A percentile compares a stretch with the other conserved stretches of the same genome.
Conservation (phyloP, 2,329 filamentous ascomycete genomes). For the Xylariaceae sp. region DNA sequence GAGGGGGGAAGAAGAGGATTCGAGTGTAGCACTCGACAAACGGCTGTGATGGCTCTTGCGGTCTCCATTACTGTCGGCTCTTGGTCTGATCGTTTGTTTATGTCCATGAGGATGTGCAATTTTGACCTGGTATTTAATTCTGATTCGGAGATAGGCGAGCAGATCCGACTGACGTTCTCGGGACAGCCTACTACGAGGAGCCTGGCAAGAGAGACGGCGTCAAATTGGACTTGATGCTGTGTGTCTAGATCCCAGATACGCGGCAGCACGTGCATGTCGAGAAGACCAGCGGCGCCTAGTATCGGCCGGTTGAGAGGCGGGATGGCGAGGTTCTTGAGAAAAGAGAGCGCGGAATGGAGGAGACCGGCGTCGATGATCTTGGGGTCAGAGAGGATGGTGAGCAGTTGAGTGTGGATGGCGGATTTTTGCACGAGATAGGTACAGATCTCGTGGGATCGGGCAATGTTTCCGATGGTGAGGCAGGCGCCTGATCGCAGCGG, state of each 20-base stretch:
- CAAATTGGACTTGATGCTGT: conserved; percentile 54
- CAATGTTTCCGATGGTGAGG: conserved; percentile 56
- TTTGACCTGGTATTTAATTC: conserved; percentile 28
- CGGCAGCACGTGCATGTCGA: conserved; percentile 43
- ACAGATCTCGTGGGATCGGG: conserved; percentile 52
- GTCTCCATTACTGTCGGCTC: conserved; percentile 57
- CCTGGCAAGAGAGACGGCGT: conserved; percentile 52
- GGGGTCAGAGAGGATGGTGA: conserved; percentile 39
- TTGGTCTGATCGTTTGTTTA: conserved; percentile 41
- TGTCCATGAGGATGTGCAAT: conserved; percentile 35
- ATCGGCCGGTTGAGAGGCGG: conserved; percentile 48
- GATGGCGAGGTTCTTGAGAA: conserved; percentile 61
- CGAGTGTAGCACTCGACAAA: conserved; percentile 50
- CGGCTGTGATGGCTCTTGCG: conserved; percentile 45
- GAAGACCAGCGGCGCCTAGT: conserved; percentile 42
- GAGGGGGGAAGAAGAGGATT: not conserved
- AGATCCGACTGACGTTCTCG: conserved; percentile 47
- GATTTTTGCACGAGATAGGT: conserved; percentile 43
- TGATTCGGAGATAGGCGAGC: conserved; percentile 33
- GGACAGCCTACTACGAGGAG: conserved; percentile 50
- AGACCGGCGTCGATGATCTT: conserved; percentile 42
- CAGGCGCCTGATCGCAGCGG: conserved; percentile 53
- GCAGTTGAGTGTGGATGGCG: conserved; percentile 41
- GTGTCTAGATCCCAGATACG: conserved; percentile 49
- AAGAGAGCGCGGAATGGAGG: conserved; percentile 52